Evolutionary conservation across 1,284 basidiomycete genomes (phyloP), one percentile per base, ranked within the genome.

Genomic region (Puccinia novopanici): DNA sequence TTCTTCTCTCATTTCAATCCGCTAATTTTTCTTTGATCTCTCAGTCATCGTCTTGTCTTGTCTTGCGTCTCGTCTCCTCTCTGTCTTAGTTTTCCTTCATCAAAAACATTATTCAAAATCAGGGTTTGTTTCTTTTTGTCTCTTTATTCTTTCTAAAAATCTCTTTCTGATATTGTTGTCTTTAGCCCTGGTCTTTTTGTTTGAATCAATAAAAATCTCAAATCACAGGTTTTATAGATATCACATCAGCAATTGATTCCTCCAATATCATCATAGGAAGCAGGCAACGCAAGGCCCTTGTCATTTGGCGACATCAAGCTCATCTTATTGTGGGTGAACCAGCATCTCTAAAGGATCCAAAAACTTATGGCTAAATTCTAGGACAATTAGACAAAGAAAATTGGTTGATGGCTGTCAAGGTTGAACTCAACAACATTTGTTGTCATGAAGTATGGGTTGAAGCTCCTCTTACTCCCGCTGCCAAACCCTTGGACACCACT

Each of bases 381-480:
- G n/a, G 45, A 1, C 19, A 45, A 3, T 3, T 54, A 2, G 37
- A 45, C 19, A 9, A 34, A 24, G 5, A 52, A 1, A 0, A 45
- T 5, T 72, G 70, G 70, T 10, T 52, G 0, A 54, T 34, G 30
- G 70, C 70, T 2, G 52, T 72, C 0, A 30, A 72, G 9, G 52
- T 54, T 2, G 48, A 72, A 19, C 48, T 72, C 10, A 30, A 72
- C 45, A 72, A 72, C n/a, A 72, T 72, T 9, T 10, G n/a, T 1
- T 1, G 70, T 10, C 70, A 52, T 12, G 52, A 72, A 17, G 42
- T 72, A 0, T 57, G 55, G 55, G 55, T 57, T 2, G 55, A 30
- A 0, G n/a, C 55, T 2, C 55, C 55, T 3, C 5, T 27, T 0
- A 57, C n/a, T 0, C 24, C 15, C 0, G 55, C 17, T 0, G 37